Base-by-base conservation (phyloP, 768 basidiomycete genomes). In the Leucogyrophana mollusca region DNA sequence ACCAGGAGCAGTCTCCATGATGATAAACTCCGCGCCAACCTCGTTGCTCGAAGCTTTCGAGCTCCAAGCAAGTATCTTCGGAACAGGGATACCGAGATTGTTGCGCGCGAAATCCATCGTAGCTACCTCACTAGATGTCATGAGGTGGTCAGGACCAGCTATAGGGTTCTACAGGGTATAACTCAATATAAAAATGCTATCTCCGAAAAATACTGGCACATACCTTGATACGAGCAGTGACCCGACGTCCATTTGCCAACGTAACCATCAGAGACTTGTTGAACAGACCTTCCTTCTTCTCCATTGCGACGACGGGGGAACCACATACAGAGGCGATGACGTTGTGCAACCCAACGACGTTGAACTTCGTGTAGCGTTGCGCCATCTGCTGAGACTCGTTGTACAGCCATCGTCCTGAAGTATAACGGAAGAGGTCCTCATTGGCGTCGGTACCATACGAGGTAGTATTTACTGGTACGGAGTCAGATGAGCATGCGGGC, bases 81-180 rank as follows among this genome's bases (percentile, higher is more conserved):
- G 65, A 9, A 59, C 57, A 0, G 59, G 66, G 14, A 69, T 36
- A 20, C 51, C 49, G 9, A 68, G 58, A 16, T 52, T 48, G 20
- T 54, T 47, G 11, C 60, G 61, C 13, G 51, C 50, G 45, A 56
- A 69, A 27, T 67, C 55, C 56, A 69, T 58, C 0, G 66, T 69
- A 14, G 68, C 68, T 4, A 66, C 68, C 44, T 69, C 68, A 42
- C 67, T 69, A 11, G 68, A 67, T 18, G 63, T 66, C 13, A 47
- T 48, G 33, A 61, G 50, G 46, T 56, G 59, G 4, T 50, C 42
- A 4, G 60, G 60, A n/a, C 68, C 64, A 20, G 60, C 58, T 23
- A 66, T 45, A 9, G 59, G 56, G 46, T 43, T 50, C 52, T 53
- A n/a, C 11, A 33, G n/a, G 20, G 33, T 30, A 23, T 8, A 40